phyloP scores from a whole-genome alignment of 2,329 filamentous ascomycete genomes.

The Nothophoma quercina region DNA sequence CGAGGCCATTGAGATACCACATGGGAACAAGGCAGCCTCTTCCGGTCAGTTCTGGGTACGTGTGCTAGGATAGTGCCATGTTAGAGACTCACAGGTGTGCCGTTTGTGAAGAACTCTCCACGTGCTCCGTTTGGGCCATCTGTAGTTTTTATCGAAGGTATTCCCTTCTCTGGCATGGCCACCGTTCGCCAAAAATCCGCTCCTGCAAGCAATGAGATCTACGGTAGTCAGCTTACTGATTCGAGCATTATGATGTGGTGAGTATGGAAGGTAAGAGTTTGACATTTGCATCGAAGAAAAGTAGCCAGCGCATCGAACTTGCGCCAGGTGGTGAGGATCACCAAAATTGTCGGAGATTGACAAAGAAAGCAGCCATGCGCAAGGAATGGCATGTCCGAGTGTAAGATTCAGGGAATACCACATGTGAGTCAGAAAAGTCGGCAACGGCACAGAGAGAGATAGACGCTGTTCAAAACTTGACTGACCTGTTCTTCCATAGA shows the following conservation, averaged over 20 bases:
- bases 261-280: neutral
- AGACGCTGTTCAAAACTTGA: conserved; percentile 13
- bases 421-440: too few relatives aligned
- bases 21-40: conserved; percentile 79
- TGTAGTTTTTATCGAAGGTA: conserved; percentile 70
- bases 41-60: conserved; percentile 15
- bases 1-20: conserved; percentile 78
- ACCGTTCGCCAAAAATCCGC: conserved; percentile 76
- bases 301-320: too few relatives aligned
- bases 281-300: too few relatives aligned
- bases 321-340: too few relatives aligned
- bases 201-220: conserved; percentile 55
- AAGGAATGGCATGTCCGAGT: too few relatives aligned
- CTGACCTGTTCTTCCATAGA: conserved; percentile 51
- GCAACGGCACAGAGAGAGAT: too few relatives aligned
- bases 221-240: conserved; percentile 29
- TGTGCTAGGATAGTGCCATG: neutral
- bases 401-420: too few relatives aligned
- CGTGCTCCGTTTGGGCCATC: conserved; percentile 76
- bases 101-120: conserved; percentile 70
- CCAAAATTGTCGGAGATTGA: too few relatives aligned
- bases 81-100: conserved; percentile 48
- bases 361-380: neutral
- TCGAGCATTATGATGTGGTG: neutral
- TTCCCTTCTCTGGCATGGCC: conserved; percentile 64